A percentile compares a stretch with the other conserved stretches of the same genome.
Conservation (phyloP, 2,329 filamentous ascomycete species). For the Macrophomina phaseolina region DNA sequence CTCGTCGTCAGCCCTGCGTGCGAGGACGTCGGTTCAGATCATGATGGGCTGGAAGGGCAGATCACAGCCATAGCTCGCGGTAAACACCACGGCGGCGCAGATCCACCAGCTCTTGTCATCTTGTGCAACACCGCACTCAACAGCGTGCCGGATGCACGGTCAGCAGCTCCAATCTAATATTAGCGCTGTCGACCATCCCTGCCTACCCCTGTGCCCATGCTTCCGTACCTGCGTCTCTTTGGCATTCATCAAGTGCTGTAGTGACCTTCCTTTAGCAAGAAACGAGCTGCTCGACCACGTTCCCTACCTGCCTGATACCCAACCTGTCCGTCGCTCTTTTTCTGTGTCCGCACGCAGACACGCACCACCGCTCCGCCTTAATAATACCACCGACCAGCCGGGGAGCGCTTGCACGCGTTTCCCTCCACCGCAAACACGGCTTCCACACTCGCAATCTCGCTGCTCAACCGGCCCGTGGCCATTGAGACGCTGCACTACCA, state of each 20-base stretch:
- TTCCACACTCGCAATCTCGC: constrained; percentile 63
- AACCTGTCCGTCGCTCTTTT: constrained; percentile 8
- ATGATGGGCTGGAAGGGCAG: not conserved
- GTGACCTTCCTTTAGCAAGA: constrained; percentile 14
- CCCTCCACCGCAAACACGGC: constrained; percentile 50
- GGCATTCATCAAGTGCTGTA: constrained; percentile 19
- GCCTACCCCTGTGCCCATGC: constrained; percentile 25
- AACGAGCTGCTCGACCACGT: constrained; percentile 12
- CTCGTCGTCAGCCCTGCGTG: constrained; percentile 16
- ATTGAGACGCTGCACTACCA: constrained; percentile 49
- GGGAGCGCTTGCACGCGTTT: constrained; percentile 25
- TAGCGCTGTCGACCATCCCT: constrained; percentile 28
- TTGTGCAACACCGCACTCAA: constrained; percentile 23
- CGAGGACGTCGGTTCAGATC: constrained; percentile 15
- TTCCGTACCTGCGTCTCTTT: constrained; percentile 23
- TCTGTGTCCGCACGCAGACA: constrained; percentile 3
- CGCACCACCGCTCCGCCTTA: not conserved
- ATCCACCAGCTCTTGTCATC: constrained; percentile 5
- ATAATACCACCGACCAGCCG: not conserved
- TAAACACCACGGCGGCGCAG: constrained; percentile 22
- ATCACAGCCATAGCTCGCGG: constrained; percentile 16
- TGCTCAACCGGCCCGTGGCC: constrained; percentile 65
- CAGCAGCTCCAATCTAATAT: constrained; percentile 23
- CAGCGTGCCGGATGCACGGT: constrained; percentile 22
- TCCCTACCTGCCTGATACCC: constrained; percentile 4